Evolutionary conservation across 495 filamentous ascomycete species (phyloP).

Genomic region (Hypoxylon subgilvum): DNA sequence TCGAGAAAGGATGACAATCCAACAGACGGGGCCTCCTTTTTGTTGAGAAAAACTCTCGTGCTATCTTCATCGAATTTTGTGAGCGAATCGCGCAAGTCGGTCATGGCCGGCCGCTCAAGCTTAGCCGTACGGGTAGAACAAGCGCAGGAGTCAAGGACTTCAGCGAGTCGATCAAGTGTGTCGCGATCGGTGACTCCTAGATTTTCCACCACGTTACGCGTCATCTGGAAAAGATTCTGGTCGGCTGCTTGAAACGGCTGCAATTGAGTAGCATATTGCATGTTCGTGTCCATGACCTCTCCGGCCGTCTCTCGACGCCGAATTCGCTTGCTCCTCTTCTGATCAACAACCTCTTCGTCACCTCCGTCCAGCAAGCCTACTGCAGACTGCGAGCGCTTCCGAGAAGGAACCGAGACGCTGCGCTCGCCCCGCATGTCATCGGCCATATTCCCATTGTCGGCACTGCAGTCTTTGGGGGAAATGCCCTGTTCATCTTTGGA

Average conservation of each 20-base stretch:
- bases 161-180: slow-evolving; percentile 57
- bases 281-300: slow-evolving; percentile 71
- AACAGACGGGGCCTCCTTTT: slow-evolving; percentile 49
- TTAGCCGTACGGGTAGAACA: slow-evolving; percentile 52
- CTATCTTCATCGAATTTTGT: slow-evolving; percentile 50
- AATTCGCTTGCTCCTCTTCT: slow-evolving; percentile 82
- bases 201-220: slow-evolving; percentile 69
- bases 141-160: slow-evolving; percentile 58
- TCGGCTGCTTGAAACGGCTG: slow-evolving; percentile 73
- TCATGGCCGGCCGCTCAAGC: slow-evolving; percentile 45
- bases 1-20: slow-evolving; percentile 77
- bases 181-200: slow-evolving; percentile 64
- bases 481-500: slow-evolving; percentile 35
- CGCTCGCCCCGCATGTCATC: slow-evolving; percentile 43
- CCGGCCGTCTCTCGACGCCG: slow-evolving; percentile 79
- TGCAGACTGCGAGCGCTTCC: slow-evolving; percentile 70
- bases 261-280: slow-evolving; percentile 73
- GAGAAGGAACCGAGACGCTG: slow-evolving; percentile 43
- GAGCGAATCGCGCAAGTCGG: slow-evolving; percentile 51
- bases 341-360: slow-evolving; percentile 65
- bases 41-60: slow-evolving; percentile 50
- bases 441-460: slow-evolving; percentile 18
- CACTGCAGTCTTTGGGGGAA: slow-evolving; percentile 26
- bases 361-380: slow-evolving; percentile 62
- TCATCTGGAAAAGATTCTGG: slow-evolving; percentile 73